phyloP scores from a whole-genome alignment of 2,329 filamentous ascomycete species.

The Nothophoma quercina region DNA sequence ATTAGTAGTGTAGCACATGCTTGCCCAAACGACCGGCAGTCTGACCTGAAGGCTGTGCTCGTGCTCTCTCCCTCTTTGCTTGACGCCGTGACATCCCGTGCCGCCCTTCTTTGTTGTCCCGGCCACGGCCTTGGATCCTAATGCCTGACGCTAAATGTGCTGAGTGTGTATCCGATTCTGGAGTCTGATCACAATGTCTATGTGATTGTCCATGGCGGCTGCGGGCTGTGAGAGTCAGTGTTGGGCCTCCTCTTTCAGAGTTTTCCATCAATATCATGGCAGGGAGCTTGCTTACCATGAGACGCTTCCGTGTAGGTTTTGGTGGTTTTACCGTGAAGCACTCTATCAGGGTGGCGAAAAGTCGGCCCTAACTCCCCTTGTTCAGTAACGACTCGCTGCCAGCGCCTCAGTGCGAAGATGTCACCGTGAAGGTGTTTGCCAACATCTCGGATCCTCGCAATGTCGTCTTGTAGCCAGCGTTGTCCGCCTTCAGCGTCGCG shows the following conservation, averaged over 20 bases:
- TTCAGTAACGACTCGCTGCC: slow-evolving; percentile 1
- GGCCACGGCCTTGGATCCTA: not conserved
- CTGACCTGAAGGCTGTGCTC: not conserved
- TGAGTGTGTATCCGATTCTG: not conserved
- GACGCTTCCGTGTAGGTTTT: not conserved
- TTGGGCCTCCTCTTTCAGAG: not conserved
- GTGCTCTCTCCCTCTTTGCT: not conserved
- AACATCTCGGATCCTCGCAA: slow-evolving; percentile 14
- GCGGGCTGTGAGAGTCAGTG: not conserved
- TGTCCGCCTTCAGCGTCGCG: slow-evolving; percentile 23
- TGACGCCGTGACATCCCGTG: slow-evolving; percentile 8
- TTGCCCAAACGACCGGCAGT: slow-evolving; percentile 5
- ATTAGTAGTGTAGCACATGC: slow-evolving; percentile 11
- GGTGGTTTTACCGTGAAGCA: not conserved
- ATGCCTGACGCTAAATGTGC: not conserved
- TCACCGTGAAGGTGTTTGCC: slow-evolving; percentile 22
- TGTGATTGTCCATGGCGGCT: not conserved
- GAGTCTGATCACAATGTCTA: not conserved
- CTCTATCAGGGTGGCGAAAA: not conserved
- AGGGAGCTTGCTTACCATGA: not conserved
- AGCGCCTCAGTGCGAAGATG: slow-evolving; percentile 13
- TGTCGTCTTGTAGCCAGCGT: slow-evolving; percentile 26
- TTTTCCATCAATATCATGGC: not conserved
- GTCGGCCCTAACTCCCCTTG: slow-evolving; percentile 1
- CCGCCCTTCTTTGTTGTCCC: not conserved